Evolutionary conservation across 2,329 filamentous ascomycete species (phyloP), one percentile per base, ranked within the genome.

Genomic region (Chrysosporium queenslandicum): DNA sequence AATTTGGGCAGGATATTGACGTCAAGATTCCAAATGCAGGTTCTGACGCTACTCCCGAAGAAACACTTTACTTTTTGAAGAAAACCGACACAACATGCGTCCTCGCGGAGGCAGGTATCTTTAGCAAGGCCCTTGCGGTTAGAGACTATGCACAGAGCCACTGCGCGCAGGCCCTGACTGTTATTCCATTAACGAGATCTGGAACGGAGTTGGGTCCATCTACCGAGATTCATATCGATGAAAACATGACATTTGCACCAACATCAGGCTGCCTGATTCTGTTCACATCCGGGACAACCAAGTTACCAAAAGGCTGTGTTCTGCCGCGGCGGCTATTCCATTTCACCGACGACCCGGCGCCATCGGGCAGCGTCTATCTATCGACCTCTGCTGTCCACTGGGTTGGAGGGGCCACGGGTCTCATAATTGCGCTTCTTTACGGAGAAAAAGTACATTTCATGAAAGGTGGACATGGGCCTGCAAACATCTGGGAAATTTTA

Each of bases 251-350:
- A 2, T 42, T 53, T 20, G 5, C 45, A 1, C 30, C 51, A 20
- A 34, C n/a, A 9, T 3, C 25, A n/a, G 32, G 29, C 9, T 45
- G 29, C 29, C 64, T 74, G 4, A 70, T 74, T 2, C 73, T 74
- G 21, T 74, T 73, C 61, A 74, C 70, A 3, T 72, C 67, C 27
- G 71, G 71, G 1, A 74, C 70, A 0, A 73, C 70, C 1, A 71
- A 70, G 0, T 66, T 66, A 0, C 72, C 72, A 0, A 74, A 74
- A 56, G 71, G 69, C 11, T 66, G 69, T 23, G 68, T 74, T 0
- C 49, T 53, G 9, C 49, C 49, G 9, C 39, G 51, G 1, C 37
- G 18, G 30, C 29, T 53, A 3, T 53, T 48, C 29, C 36, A 53
- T 43, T 30, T 16, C 9, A 21, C 43, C 3, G 36, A 46, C 4